These are phyloP conservation scores for Coemansia erecta DNA, from an alignment of 192 early-diverging fungal species.

Conservation along the genomic window DNA sequence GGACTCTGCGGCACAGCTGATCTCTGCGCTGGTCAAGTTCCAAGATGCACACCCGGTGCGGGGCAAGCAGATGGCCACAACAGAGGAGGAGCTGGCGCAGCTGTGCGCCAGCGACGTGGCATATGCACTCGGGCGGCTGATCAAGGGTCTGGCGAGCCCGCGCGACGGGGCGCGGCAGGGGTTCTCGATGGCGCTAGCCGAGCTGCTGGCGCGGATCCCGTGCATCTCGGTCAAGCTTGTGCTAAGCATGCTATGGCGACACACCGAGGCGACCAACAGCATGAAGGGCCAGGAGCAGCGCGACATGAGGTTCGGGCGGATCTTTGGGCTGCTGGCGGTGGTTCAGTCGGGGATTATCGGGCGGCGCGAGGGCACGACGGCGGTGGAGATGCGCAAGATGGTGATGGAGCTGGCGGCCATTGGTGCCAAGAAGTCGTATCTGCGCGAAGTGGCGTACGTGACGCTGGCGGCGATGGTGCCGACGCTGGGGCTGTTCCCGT, in stretches of 20 bases:
- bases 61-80: constrained; percentile 40
- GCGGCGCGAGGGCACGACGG: constrained; percentile 60
- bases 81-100: constrained; percentile 63
- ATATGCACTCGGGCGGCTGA: constrained; percentile 83
- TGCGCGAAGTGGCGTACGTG: constrained; percentile 74
- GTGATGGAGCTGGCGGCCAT: constrained; percentile 66
- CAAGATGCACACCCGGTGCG: constrained; percentile 45
- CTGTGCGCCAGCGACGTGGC: constrained; percentile 75
- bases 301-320: constrained; percentile 85
- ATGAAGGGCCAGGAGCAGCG: constrained; percentile 87
- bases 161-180: constrained; percentile 92
- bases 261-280: constrained; percentile 57
- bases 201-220: constrained; percentile 58
- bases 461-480: constrained; percentile 58
- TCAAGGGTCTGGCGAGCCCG: constrained; percentile 82
- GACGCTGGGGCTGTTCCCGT: constrained; percentile 17
- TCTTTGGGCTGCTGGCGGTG: constrained; percentile 86
- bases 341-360: constrained; percentile 73
- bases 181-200: constrained; percentile 90
- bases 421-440: constrained; percentile 73
- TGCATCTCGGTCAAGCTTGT: constrained; percentile 60
- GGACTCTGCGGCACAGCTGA: constrained; percentile 64
- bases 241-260: constrained; percentile 67
- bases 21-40: constrained; percentile 56
- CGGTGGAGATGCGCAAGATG: constrained; percentile 71